Evolutionary conservation across 2,329 filamentous ascomycete genomes (phyloP), one percentile per base, ranked within the genome.

Genomic region (Alternaria sp.): DNA sequence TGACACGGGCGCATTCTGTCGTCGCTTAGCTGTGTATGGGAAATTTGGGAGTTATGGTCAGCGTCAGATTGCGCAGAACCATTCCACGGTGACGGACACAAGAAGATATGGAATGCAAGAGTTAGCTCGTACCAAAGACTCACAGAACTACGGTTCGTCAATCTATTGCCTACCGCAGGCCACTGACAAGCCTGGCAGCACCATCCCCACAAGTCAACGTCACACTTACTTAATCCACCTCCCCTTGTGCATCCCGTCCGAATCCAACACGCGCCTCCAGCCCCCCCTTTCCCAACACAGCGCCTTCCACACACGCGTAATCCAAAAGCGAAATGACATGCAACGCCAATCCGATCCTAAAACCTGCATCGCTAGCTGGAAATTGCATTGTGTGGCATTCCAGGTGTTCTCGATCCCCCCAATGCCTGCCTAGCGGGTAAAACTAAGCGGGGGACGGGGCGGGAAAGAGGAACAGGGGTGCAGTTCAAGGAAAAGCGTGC

Each of bases 121-220:
- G 8, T 22, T 25, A 50, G 46, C 46, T 32, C 20, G 20, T 49
- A 20, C 30, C 30, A 50, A n/a, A 36, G 20, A 36, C 30, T 14
- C 18, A 43, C 32, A 41, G 51, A 59, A 59, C 52, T 45, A 41
- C 38, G 30, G 57, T 56, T 50, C 28, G 36, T 12, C 28, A 54
- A 36, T 55, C 50, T 41, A 55, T 55, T 55, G 32, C 25, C 43
- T 38, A 28, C 25, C 43, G 12, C 32, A 11, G 50, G 38, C 22
- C 43, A 38, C 16, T 28, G 44, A 43, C 30, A 28, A 43, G 30
- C 43, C 57, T 50, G 46, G 46, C 46, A 50, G 46, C 46, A 22
- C 46, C 32, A 36, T 50, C 30, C 18, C 46, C 46, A 50, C 32
- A 50, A n/a, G 30, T 56, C 52, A 54, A 59, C 57, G 57, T 59